These are phyloP conservation scores for Solanum medicagineum DNA, from an alignment of 257 asterid genomes.

Conservation along the genomic window DNA sequence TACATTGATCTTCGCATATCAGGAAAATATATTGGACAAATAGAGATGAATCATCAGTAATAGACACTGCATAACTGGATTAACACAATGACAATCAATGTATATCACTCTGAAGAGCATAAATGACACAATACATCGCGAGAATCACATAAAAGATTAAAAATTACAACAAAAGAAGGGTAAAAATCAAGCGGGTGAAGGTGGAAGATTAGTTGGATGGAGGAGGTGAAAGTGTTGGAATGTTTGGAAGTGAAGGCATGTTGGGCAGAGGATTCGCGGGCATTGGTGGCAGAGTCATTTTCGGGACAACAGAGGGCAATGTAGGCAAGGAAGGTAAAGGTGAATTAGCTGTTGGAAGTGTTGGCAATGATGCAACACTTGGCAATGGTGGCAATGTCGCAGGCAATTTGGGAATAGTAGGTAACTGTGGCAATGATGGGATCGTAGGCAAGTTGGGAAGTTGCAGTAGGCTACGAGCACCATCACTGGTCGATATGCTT, in stretches of 20 bases:
- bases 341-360: background rate
- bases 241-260: background rate
- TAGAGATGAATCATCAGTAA: background rate
- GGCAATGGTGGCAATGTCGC: background rate
- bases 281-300: background rate
- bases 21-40: background rate
- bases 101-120: background rate
- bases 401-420: background rate
- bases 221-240: background rate
- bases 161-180: background rate
- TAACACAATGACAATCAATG: background rate
- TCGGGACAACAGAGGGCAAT: background rate
- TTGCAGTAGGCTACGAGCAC: background rate
- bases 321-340: background rate
- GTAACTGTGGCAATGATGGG: background rate
- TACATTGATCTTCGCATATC: background rate
- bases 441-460: background rate
- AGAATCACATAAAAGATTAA: background rate
- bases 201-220: background rate
- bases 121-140: background rate
- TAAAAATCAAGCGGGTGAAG: background rate
- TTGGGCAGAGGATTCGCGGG: background rate
- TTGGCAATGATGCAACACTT: background rate
- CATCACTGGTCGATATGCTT: background rate
- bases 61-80: background rate